A percentile compares a stretch with the other conserved stretches of the same genome.
Evolutionary conservation across 2,329 filamentous ascomycete species (phyloP).

Genomic region (Cladophialophora exuberans): DNA sequence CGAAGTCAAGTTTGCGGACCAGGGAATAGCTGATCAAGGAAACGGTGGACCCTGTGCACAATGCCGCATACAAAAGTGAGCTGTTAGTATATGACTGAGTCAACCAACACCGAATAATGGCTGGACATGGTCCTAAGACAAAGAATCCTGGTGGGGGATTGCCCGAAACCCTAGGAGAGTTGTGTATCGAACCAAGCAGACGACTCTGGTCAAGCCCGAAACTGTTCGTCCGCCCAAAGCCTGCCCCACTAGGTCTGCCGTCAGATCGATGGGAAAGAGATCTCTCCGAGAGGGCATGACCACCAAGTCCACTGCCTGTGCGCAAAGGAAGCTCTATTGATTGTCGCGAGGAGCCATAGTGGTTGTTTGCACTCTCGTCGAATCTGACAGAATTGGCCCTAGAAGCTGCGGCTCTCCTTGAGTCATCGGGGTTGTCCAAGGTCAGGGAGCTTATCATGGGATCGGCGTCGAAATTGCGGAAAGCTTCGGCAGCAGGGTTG

Average conservation of each 20-base stretch:
- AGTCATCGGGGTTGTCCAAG: slow-evolving; percentile 82
- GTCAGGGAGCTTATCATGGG: slow-evolving; percentile 81
- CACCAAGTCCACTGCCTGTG: slow-evolving; percentile 77
- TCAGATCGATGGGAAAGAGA: slow-evolving; percentile 95
- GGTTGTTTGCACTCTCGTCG: slow-evolving; percentile 91
- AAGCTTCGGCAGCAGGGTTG: slow-evolving; percentile 79
- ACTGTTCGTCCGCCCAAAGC: slow-evolving; percentile 82
- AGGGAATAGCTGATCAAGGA: slow-evolving; percentile 80
- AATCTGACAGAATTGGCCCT: slow-evolving; percentile 97
- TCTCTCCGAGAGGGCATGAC: slow-evolving; percentile 82
- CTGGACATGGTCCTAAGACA: slow-evolving; percentile 84
- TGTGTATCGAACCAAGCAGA: slow-evolving; percentile 64
- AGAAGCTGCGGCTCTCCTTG: slow-evolving; percentile 77
- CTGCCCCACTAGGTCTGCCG: slow-evolving; percentile 90
- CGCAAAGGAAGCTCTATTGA: slow-evolving; percentile 81
- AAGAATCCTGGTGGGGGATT: slow-evolving; percentile 79
- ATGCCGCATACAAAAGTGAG: slow-evolving; percentile 83
- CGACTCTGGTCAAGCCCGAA: slow-evolving; percentile 79
- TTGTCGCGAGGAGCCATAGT: slow-evolving; percentile 83
- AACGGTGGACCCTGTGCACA: slow-evolving; percentile 88
- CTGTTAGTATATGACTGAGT: slow-evolving; percentile 88
- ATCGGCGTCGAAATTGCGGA: slow-evolving; percentile 84
- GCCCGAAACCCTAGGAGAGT: slow-evolving; percentile 68
- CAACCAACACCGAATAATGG: slow-evolving; percentile 95
- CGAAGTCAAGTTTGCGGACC: slow-evolving; percentile 72